Percentiles rank a stretch among this genome's conserved stretches.
phyloP scores from a whole-genome alignment of 2,329 filamentous ascomycete genomes.

The Ramularia collo-cygni region DNA sequence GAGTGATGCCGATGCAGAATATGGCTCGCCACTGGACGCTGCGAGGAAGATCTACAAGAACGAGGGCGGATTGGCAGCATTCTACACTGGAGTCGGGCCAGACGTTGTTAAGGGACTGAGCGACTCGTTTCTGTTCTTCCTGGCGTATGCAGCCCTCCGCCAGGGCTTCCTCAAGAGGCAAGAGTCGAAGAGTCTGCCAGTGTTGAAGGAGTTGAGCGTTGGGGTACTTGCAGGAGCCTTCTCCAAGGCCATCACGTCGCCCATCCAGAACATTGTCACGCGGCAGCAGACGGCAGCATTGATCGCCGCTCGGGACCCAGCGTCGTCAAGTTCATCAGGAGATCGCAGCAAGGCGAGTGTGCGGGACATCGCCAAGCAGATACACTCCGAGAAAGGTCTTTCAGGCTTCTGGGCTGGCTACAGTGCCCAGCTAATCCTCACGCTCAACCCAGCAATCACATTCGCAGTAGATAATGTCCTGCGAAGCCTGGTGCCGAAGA shows the following conservation, averaged over 20 bases:
- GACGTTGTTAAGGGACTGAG: slow-evolving; percentile 44
- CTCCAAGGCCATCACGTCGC: slow-evolving; percentile 69
- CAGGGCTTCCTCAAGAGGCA: slow-evolving; percentile 37
- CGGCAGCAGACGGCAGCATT: slow-evolving; percentile 66
- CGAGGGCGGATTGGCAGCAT: slow-evolving; percentile 63
- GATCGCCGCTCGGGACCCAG: slow-evolving; percentile 35
- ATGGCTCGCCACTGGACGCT: slow-evolving; percentile 62
- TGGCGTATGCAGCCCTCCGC: slow-evolving; percentile 62
- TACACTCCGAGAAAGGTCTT: slow-evolving; percentile 62
- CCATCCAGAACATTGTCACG: slow-evolving; percentile 74
- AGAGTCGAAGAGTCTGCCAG: slow-evolving; percentile 43
- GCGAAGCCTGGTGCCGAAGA: slow-evolving; percentile 52
- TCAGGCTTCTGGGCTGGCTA: slow-evolving; percentile 83
- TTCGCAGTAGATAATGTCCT: slow-evolving; percentile 74
- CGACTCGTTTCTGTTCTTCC: slow-evolving; percentile 81
- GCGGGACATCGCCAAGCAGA: slow-evolving; percentile 56
- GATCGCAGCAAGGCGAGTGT: slow-evolving; percentile 31
- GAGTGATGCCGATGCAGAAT: slow-evolving; percentile 41
- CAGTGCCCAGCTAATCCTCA: slow-evolving; percentile 69
- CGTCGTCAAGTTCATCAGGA: slow-evolving; percentile 20
- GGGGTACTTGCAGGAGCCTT: slow-evolving; percentile 68
- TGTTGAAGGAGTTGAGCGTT: slow-evolving; percentile 66
- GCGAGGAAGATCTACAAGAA: slow-evolving; percentile 61
- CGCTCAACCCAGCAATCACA: slow-evolving; percentile 79
- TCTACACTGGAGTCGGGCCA: slow-evolving; percentile 49